Base-by-base conservation (phyloP, 768 basidiomycete genomes). In the Tricholoma matsutake region DNA sequence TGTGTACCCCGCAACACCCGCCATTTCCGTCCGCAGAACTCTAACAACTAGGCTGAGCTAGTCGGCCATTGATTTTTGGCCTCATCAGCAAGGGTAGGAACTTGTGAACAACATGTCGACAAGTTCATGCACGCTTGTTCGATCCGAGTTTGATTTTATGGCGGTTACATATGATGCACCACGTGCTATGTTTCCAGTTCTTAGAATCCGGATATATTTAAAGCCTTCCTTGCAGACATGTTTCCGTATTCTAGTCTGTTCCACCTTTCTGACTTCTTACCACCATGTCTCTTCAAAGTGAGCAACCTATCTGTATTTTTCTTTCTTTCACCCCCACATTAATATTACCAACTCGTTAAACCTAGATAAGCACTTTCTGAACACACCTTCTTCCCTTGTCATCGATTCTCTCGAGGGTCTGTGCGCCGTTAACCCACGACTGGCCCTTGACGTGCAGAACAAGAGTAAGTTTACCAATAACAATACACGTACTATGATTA, bases 331-430 rank as follows among this genome's bases (percentile, higher is more conserved):
- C 43, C 8, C 56, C 14, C n/a, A n/a, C n/a, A n/a, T n/a, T n/a
- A n/a, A 35, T 13, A 35, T 34, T 55, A 28, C 54, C 14, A 60
- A 11, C 13, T 55, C 20, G 6, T 61, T 57, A 25, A 25, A 28
- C 54, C 56, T 18, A 78, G 77, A 73, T 61, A 95, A 96, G 68
- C 95, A 97, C 77, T 84, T 97, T 63, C 64, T 91, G 62, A 94
- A 95, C 73, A 70, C 80, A 3, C 80, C 93, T 1, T 75, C 83
- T 35, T 78, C 84, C 2, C 82, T 96, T 41, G 94, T 94, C 22
- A 71, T 87, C 56, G 90, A 96, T 69, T 88, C 92, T 0, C 84
- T 97, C 43, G 75, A 79, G 60, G 94, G 93, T 3, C 76, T 94
- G 22, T 85, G 83, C 66, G 80, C 81, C 1, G 63, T 88, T 54